Evolutionary conservation across 768 basidiomycete species (phyloP).

Genomic region (Tubosaeta sp.): DNA sequence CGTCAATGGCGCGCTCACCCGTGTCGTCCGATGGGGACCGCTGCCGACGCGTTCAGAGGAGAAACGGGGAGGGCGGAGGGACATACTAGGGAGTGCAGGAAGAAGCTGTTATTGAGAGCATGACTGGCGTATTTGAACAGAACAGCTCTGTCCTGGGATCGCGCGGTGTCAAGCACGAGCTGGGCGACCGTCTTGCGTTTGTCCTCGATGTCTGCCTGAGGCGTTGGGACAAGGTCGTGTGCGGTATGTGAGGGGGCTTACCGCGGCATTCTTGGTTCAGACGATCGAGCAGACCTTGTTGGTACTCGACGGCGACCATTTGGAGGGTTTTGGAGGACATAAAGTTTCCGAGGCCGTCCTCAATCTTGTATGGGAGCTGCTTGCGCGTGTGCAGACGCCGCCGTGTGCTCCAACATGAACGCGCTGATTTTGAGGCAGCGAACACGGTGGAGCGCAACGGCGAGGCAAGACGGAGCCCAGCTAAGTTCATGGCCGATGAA

Average conservation of each 20-base stretch:
- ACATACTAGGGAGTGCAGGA: conserved; percentile 82
- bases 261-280: conserved; percentile 73
- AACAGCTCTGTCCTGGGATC: conserved; percentile 53
- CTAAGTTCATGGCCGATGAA: conserved; percentile 19
- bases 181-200: conserved; percentile 59
- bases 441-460: conserved; percentile 17
- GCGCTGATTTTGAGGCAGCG: conserved; percentile 13
- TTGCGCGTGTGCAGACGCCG: conserved; percentile 47
- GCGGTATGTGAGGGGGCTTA: conserved; percentile 31
- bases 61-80: not conserved
- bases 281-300: conserved; percentile 74
- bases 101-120: conserved; percentile 94
- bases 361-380: conserved; percentile 59
- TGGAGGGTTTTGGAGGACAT: conserved; percentile 69
- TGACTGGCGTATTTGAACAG: conserved; percentile 90
- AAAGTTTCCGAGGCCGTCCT: conserved; percentile 75
- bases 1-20: conserved; percentile 18
- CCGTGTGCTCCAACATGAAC: conserved; percentile 23
- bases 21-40: conserved; percentile 29
- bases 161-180: conserved; percentile 66
- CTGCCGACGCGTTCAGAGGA: conserved; percentile 16
- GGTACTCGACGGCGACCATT: conserved; percentile 76
- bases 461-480: conserved; percentile 19
- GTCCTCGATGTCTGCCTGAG: conserved; percentile 46
- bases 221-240: not conserved